These are phyloP conservation scores for Nitzschia sp. DNA, from an alignment of 108 stramenopile species.

Conservation along the genomic window DNA sequence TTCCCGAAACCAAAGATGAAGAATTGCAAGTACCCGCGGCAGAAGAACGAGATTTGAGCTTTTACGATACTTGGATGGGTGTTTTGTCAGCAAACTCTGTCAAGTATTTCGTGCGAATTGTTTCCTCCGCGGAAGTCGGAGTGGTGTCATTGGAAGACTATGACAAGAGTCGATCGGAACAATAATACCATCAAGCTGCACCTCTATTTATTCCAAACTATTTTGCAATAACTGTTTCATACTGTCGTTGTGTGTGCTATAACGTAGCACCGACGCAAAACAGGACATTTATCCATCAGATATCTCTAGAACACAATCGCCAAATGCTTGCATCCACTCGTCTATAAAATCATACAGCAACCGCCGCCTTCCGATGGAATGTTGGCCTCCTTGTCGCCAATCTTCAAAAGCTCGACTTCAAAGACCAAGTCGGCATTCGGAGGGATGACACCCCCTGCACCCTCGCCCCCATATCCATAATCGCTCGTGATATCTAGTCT, in stretches of 20 bases:
- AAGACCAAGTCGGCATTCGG: conserved; percentile 84
- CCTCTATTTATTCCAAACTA: too few species aligned
- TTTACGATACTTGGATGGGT: conserved; percentile 66
- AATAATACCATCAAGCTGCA: too few species aligned
- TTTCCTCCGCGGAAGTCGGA: conserved; percentile 55
- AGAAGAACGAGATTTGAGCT: conserved; percentile 40
- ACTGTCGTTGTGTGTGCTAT: too few species aligned
- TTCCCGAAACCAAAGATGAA: conserved; percentile 5
- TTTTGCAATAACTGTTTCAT: too few species aligned
- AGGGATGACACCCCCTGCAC: conserved; percentile 89
- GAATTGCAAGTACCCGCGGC: not conserved
- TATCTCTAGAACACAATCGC: too few species aligned
- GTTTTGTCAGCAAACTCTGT: conserved; percentile 53
- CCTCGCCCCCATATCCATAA: conserved; percentile 84
- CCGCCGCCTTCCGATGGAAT: conserved; percentile 19
- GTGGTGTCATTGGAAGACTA: conserved; percentile 52
- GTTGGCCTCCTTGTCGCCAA: conserved; percentile 32
- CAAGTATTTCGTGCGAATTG: conserved; percentile 67
- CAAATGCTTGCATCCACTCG: too few species aligned
- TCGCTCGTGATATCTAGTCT: conserved; percentile 74
- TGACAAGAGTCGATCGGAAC: not conserved
- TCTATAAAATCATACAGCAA: conserved; percentile 12
- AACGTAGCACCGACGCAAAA: too few species aligned
- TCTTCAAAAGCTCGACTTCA: conserved; percentile 71
- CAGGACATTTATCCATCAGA: too few species aligned